These are phyloP conservation scores for Stephania cephalantha DNA, from an alignment of 164 flowering plant species.

Conservation along the genomic window DNA sequence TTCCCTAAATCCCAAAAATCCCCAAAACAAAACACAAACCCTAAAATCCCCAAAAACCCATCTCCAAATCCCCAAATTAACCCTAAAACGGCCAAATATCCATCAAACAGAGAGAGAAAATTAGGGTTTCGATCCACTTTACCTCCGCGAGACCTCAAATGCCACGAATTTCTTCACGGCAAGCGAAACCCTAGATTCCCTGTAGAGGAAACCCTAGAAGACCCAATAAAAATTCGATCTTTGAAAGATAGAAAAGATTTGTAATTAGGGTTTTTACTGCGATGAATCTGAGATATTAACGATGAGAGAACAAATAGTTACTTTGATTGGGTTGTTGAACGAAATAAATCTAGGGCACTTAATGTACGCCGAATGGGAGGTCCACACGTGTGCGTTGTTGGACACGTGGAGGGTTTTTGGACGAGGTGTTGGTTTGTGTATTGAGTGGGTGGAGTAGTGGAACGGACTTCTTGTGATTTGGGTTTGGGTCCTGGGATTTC, in stretches of 20 bases:
- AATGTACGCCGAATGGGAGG: background rate
- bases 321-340: too few species aligned
- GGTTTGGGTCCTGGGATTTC: background rate
- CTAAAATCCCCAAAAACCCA: background rate
- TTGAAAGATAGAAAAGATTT: background rate
- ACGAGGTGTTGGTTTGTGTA: background rate
- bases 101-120: background rate
- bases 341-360: too few species aligned
- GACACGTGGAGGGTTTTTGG: background rate
- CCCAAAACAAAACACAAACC: background rate
- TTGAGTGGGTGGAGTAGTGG: background rate
- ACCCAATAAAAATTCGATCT: background rate
- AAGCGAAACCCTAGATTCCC: conserved; percentile 11
- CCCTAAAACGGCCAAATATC: background rate
- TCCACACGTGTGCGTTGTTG: background rate
- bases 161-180: background rate
- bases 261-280: background rate
- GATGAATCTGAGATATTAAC: background rate
- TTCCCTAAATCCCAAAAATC: background rate
- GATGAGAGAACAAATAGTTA: background rate
- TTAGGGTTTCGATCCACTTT: conserved; percentile 7
- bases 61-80: background rate
- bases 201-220: background rate
- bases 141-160: background rate
- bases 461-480: background rate